These are phyloP conservation scores for Xylariales sp. DNA, from an alignment of 2,329 filamentous ascomycete genomes.

Conservation along the genomic window DNA sequence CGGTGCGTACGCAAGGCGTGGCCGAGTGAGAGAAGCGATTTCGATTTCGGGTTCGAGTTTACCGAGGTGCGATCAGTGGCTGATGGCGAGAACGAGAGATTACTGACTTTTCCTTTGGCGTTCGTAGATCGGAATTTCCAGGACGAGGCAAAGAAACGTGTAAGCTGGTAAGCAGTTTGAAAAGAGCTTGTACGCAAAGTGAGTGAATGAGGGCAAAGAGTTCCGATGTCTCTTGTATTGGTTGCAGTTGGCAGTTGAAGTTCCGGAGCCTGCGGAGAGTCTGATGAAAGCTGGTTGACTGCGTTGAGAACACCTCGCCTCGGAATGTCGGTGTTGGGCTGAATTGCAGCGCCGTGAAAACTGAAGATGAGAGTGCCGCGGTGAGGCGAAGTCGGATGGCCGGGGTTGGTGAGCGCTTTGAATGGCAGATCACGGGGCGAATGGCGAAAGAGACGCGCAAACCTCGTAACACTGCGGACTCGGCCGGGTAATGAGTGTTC, in stretches of 20 bases:
- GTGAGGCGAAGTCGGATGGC: conserved; percentile 5
- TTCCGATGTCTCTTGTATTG: conserved; percentile 6
- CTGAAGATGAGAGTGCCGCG: conserved; percentile 2
- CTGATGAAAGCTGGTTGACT: conserved; percentile 7
- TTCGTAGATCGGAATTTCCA: too few species aligned
- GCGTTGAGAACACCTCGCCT: neutral
- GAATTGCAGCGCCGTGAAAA: neutral
- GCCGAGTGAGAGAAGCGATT: too few species aligned
- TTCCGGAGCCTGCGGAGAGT: conserved; percentile 10
- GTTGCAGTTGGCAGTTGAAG: neutral
- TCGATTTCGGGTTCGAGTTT: too few species aligned
- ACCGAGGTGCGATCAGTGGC: too few species aligned
- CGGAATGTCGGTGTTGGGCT: neutral
- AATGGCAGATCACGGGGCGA: conserved; percentile 7
- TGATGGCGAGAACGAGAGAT: too few species aligned
- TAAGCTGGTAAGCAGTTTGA: too few species aligned
- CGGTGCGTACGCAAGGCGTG: too few species aligned
- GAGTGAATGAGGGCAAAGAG: conserved; percentile 1
- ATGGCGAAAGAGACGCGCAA: conserved; percentile 9
- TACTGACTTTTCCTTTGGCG: too few species aligned
- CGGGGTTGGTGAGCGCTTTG: neutral
- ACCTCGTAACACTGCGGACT: conserved; percentile 7
- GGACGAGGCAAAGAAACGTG: too few species aligned
- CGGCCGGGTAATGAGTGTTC: conserved; percentile 3
- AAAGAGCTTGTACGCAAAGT: neutral